Evolutionary conservation across 805 yeast genomes (phyloP), one percentile per base, ranked within the genome.

Genomic region (Metschnikowia shivogae): DNA sequence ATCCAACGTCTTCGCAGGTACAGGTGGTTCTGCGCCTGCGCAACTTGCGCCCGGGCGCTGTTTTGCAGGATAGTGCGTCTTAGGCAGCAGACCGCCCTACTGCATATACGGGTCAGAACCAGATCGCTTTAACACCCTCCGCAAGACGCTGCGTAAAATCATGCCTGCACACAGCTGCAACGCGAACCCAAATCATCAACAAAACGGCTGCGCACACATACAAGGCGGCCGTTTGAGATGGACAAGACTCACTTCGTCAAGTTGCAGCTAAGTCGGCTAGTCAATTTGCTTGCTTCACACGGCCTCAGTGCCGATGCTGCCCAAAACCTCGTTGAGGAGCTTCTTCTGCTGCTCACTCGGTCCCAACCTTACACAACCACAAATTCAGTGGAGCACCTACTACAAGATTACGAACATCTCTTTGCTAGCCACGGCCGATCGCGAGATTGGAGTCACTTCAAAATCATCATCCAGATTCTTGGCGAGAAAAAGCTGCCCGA

Each of bases 291-390:
- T 24, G 61, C 69, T 1, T 75, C 77, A 8, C 27, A 51, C 1
- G 72, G 66, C 39, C 60, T 66, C 42, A 73, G 73, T 1, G 59
- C 61, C 1, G 69, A 63, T 34, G 68, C 62, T 46, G 54, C 53
- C 5, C 60, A 62, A 37, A 61, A 68, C 37, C 53, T 69, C 13
- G 53, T 64, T 17, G 53, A 48, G 39, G 74, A 70, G 36, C 45
- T 70, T 11, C 42, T 59, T 17, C 32, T 30, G 8, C 43, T 19
- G 40, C 34, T 37, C 11, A 37, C 33, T 37, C 20, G 19, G 34
- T 17, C 26, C n/a, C 26, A 30, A 13, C 6, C 40, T 19, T n/a
- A 32, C 19, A 20, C 24, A 29, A 19, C 53, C 42, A 13, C 47
- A 30, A 42, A 58, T 54, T 36, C 52, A 54, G 41, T 43, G 17